These are phyloP conservation scores for Phoma sp. DNA, from an alignment of 2,329 filamentous ascomycete genomes.

Conservation along the genomic window DNA sequence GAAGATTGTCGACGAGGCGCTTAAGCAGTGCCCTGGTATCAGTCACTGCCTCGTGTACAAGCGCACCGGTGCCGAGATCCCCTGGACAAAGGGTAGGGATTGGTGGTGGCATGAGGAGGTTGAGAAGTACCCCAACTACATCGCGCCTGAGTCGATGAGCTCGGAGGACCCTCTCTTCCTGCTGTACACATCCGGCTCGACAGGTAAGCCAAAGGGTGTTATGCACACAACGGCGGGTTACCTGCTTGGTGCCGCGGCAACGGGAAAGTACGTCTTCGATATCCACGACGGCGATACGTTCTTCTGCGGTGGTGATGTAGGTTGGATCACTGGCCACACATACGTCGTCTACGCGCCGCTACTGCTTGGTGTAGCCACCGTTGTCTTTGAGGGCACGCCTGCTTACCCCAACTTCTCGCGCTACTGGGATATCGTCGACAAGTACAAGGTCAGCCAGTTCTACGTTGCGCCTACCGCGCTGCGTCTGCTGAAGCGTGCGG, in stretches of 20 bases:
- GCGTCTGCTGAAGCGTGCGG: slow-evolving; percentile 91
- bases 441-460: slow-evolving; percentile 95
- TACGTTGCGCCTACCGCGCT: slow-evolving; percentile 97
- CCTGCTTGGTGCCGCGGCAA: slow-evolving; percentile 89
- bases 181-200: slow-evolving; percentile 97
- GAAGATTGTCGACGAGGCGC: slow-evolving; percentile 97
- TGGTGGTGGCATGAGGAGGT: slow-evolving; percentile 99
- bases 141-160: slow-evolving; percentile 85
- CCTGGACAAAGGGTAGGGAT: slow-evolving; percentile 88
- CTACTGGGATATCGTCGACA: slow-evolving; percentile 98
- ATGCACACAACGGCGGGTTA: slow-evolving; percentile 98
- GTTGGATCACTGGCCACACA: slow-evolving; percentile 98
- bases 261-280: slow-evolving; percentile 98
- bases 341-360: slow-evolving; percentile 98
- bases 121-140: slow-evolving; percentile 94
- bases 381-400: slow-evolving; percentile 97
- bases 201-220: slow-evolving; percentile 97
- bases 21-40: slow-evolving; percentile 94
- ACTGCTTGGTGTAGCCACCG: slow-evolving; percentile 88
- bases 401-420: slow-evolving; percentile 97
- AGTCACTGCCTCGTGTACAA: slow-evolving; percentile 88
- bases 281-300: slow-evolving; percentile 92
- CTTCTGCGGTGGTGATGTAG: slow-evolving; percentile 98
- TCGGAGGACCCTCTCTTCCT: slow-evolving; percentile 97
- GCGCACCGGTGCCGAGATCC: slow-evolving; percentile 91